Evolutionary conservation across 2,329 filamentous ascomycete species (phyloP), one percentile per base, ranked within the genome.

Genomic region (Colletotrichum abscissum): DNA sequence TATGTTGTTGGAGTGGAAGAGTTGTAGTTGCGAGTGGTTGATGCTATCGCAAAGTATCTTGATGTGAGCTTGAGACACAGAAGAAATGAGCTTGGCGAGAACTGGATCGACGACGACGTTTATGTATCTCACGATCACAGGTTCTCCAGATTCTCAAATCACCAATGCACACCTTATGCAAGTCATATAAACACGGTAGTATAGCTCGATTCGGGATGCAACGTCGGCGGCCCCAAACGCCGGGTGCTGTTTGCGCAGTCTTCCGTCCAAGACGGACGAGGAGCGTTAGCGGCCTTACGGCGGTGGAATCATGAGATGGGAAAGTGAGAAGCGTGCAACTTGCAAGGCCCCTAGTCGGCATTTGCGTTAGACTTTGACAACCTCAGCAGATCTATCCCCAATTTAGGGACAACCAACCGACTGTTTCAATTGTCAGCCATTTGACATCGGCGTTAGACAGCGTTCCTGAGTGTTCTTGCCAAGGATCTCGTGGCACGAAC

Each of bases 351-450:
- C 14, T 35, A 12, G 24, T 28, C 54, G 65, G 65, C 65, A 72
- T 52, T 28, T 35, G n/a, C 14, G 57, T 63, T 72, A 63, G 24
- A 72, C 28, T 59, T 63, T 63, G 14, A 33, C 4, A 24, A 63
- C 46, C 28, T 33, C 16, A 33, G 58, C 38, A 63, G 52, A 69
- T 72, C 69, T 33, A 26, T 63, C 22, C 30, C 69, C 57, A 52
- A 54, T 28, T 42, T 42, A 42, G 58, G 57, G 38, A 54, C 38
- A 19, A 54, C 19, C 30, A 28, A 42, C 69, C 65, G 65, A 72
- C 64, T 33, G 58, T 72, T 69, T 72, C 38, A 63, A 58, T 49
- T 69, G 65, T 69, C 65, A 72, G 38, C 58, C 59, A 72, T 72
- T 72, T 72, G 65, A 69, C 65, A 69, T 69, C 42, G 65, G 38